These are phyloP conservation scores for Solanum sejunctum DNA, from an alignment of 257 asterid species.

Conservation along the genomic window DNA sequence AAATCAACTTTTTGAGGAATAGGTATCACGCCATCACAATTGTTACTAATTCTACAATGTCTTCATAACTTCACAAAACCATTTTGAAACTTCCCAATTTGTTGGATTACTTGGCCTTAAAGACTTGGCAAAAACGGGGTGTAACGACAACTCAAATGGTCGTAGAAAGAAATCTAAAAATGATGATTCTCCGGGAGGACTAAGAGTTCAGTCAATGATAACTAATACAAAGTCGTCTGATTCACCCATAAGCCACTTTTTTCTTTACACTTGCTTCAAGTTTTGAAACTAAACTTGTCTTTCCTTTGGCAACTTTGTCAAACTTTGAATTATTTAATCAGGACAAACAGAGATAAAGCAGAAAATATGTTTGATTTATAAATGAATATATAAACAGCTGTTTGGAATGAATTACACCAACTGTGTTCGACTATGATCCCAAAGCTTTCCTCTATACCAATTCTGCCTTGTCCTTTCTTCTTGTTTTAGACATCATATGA, in stretches of 20 bases:
- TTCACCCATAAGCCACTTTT: background rate
- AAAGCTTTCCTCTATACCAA: background rate
- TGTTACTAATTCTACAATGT: background rate
- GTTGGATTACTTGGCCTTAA: background rate
- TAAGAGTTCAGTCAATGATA: background rate
- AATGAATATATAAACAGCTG: background rate
- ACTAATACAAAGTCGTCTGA: background rate
- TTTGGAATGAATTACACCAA: background rate
- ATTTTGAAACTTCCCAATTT: background rate
- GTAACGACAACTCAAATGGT: background rate
- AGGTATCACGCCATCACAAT: background rate
- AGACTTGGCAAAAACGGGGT: background rate
- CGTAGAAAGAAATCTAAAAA: background rate
- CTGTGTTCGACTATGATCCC: background rate
- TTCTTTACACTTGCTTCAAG: background rate
- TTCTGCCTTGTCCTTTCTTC: background rate
- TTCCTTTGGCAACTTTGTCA: background rate
- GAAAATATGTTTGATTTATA: background rate
- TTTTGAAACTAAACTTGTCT: background rate
- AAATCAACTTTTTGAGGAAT: background rate
- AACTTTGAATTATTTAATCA: background rate
- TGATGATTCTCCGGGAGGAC: background rate
- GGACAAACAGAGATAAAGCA: background rate
- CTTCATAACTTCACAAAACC: background rate
- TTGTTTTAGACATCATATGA: constrained; percentile 1